Evolutionary conservation across 2,329 filamentous ascomycete species (phyloP).

Genomic region (Colletotrichum spinosum): DNA sequence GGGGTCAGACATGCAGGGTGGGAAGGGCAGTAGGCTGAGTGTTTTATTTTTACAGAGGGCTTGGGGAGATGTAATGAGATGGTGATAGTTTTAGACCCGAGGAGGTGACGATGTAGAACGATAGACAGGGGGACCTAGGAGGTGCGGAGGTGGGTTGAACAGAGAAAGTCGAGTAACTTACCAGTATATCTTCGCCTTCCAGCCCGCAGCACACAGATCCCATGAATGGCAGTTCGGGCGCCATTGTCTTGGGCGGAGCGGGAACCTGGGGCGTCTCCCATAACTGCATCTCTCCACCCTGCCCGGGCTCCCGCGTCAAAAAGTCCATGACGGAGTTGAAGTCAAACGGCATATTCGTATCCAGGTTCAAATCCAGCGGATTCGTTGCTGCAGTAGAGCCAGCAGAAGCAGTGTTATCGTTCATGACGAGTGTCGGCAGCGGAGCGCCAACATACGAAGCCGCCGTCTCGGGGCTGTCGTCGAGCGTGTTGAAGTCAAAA

Average conservation of each 20-base stretch:
- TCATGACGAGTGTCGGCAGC: conserved; percentile 14
- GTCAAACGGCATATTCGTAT: conserved; percentile 47
- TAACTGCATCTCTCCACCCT: conserved; percentile 30
- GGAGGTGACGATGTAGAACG: background rate
- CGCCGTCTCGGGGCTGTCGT: background rate
- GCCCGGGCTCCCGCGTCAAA: conserved; percentile 27
- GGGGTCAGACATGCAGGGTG: background rate
- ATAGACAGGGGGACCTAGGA: background rate
- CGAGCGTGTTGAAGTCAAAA: conserved; percentile 31
- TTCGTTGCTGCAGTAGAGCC: conserved; percentile 33
- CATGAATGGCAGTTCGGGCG: conserved; percentile 14
- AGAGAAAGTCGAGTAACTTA: conserved; percentile 10
- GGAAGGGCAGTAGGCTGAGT: background rate
- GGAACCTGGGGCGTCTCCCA: conserved; percentile 34
- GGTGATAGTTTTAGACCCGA: background rate
- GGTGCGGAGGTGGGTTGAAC: background rate
- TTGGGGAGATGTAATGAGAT: background rate
- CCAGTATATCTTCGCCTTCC: conserved; percentile 14
- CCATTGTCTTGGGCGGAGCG: conserved; percentile 9
- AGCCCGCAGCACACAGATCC: conserved; percentile 10
- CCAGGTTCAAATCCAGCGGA: conserved; percentile 36
- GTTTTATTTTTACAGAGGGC: too few relatives aligned
- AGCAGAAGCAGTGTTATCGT: background rate
- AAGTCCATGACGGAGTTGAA: conserved; percentile 38
- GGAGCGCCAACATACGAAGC: conserved; percentile 17